Evolutionary conservation across 1,284 basidiomycete species (phyloP).

Genomic region (Ganoderma resinaceum): DNA sequence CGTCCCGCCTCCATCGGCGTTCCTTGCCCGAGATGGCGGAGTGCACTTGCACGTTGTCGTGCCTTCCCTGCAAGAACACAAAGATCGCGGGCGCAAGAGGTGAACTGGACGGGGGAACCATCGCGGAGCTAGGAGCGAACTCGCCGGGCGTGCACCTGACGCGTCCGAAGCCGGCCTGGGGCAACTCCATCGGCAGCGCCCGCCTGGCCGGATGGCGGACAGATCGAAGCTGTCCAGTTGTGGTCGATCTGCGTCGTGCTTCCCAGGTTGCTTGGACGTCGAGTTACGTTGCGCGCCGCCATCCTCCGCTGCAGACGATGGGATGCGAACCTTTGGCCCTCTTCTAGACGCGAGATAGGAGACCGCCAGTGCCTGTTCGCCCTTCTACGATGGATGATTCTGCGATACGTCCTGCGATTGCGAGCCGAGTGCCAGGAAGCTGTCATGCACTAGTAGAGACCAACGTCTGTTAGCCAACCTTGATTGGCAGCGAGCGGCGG

Average conservation of each 20-base stretch:
- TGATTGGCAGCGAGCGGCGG: not conserved
- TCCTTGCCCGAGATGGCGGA: not conserved
- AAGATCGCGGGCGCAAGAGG: not conserved
- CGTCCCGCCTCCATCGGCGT: not conserved
- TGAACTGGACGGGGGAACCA: not conserved
- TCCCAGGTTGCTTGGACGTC: not conserved
- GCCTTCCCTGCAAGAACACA: not conserved
- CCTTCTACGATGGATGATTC: not conserved
- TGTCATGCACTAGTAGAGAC: not conserved
- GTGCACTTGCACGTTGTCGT: not conserved
- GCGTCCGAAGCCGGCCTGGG: not conserved
- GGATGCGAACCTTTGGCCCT: not conserved
- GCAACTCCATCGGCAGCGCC: not conserved
- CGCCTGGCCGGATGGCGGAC: not conserved
- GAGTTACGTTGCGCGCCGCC: not conserved
- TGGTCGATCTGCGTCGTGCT: conserved; percentile 2
- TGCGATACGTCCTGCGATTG: no score
- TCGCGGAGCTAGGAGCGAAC: not conserved
- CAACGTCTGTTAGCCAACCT: not conserved
- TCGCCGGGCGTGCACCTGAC: not conserved
- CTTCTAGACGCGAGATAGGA: not conserved
- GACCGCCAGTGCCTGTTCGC: no score
- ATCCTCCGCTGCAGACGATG: not conserved
- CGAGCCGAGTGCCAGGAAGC: not conserved
- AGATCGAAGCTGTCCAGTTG: conserved; percentile 1